These are phyloP conservation scores for Seiridium cupressi DNA, from an alignment of 2,329 filamentous ascomycete species.

Conservation along the genomic window DNA sequence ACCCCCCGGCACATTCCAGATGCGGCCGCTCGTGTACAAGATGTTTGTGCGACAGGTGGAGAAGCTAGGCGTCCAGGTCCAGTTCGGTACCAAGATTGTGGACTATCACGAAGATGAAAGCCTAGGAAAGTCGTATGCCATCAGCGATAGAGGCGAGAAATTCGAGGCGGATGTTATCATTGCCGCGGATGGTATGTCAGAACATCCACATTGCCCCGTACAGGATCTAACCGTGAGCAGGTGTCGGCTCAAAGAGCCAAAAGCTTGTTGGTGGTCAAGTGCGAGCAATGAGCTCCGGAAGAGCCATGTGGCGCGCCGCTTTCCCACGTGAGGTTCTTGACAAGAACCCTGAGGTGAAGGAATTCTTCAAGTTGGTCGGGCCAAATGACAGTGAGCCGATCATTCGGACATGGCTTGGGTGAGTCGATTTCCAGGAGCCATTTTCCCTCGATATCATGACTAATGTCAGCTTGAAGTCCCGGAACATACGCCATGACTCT, in stretches of 20 bases:
- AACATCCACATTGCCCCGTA: neutral
- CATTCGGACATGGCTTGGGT: constrained; percentile 45
- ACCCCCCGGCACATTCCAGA: constrained; percentile 53
- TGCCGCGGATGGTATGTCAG: constrained; percentile 37
- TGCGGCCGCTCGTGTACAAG: constrained; percentile 53
- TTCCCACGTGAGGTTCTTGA: constrained; percentile 38
- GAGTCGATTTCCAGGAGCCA: constrained; percentile 32
- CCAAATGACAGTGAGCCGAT: constrained; percentile 39
- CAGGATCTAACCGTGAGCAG: neutral
- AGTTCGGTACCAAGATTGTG: constrained; percentile 44
- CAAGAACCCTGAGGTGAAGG: constrained; percentile 34
- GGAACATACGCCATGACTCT: constrained; percentile 37
- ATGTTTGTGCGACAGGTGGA: constrained; percentile 52
- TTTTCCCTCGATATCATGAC: constrained; percentile 19
- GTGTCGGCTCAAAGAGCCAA: constrained; percentile 43
- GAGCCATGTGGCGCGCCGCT: constrained; percentile 43
- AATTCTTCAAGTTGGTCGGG: constrained; percentile 40
- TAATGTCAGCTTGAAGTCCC: constrained; percentile 23
- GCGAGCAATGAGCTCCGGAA: constrained; percentile 38
- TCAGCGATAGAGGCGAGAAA: constrained; percentile 46
- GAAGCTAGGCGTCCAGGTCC: constrained; percentile 43
- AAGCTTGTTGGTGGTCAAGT: constrained; percentile 40
- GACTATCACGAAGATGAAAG: constrained; percentile 48
- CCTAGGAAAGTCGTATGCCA: constrained; percentile 39
- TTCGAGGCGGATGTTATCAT: constrained; percentile 46